Conservation (phyloP, 2,329 filamentous ascomycete species). For the Trematosphaeria pertusa region DNA sequence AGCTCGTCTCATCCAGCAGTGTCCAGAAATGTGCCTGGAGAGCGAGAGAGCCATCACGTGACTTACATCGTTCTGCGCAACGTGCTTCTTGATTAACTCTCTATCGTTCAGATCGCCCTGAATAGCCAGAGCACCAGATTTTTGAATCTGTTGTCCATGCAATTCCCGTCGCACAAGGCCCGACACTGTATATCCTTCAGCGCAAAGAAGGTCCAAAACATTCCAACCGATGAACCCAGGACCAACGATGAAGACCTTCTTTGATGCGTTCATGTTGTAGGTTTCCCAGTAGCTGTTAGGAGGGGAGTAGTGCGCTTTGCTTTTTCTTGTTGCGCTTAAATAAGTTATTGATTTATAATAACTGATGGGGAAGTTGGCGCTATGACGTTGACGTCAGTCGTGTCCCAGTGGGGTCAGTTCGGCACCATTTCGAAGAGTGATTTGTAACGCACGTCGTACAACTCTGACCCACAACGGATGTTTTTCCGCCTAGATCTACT, state of each 20-base stretch:
- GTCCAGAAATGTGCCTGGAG: too few species aligned
- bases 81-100: constrained; percentile 48
- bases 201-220: constrained; percentile 53
- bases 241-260: constrained; percentile 53
- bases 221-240: constrained; percentile 59
- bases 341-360: too few species aligned
- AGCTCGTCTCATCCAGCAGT: not conserved
- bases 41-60: not conserved
- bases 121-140: constrained; percentile 48
- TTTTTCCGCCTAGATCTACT: too few species aligned
- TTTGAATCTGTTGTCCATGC: constrained; percentile 45
- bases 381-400: too few species aligned
- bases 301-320: too few species aligned
- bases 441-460: too few species aligned
- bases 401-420: too few species aligned
- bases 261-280: constrained; percentile 9
- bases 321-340: too few species aligned
- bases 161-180: constrained; percentile 51
- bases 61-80: constrained; percentile 44
- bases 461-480: too few species aligned
- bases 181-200: constrained; percentile 53
- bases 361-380: too few species aligned
- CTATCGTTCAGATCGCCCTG: constrained; percentile 53
- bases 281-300: too few species aligned
- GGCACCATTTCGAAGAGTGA: too few species aligned